A percentile compares a stretch with the other conserved stretches of the same genome.
Evolutionary conservation across 345 rosid species (phyloP).

Genomic region (Citrus medica): DNA sequence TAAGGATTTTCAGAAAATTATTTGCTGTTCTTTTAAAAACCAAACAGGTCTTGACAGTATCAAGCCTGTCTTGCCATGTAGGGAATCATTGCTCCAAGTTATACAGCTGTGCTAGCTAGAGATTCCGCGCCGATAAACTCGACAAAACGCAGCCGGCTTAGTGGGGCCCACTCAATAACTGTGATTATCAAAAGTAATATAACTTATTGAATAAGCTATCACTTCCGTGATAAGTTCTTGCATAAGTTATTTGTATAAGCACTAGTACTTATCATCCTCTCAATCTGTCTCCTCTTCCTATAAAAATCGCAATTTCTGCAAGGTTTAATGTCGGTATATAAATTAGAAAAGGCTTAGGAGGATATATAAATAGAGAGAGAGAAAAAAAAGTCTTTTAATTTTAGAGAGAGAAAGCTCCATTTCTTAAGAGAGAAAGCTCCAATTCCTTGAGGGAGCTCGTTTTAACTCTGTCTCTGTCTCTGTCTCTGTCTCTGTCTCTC

Average conservation of each 20-base stretch:
- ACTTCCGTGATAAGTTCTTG: accelerated
- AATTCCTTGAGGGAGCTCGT: slow-evolving; percentile 20
- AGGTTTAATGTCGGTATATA: slow-evolving; percentile 28
- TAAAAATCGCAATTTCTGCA: slow-evolving; percentile 43
- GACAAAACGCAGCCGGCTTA: slow-evolving; percentile 71
- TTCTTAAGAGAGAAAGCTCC: slow-evolving; percentile 1
- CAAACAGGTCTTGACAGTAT: too few relatives aligned
- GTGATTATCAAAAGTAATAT: accelerated
- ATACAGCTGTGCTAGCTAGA: slow-evolving; percentile 60
- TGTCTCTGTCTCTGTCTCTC: slow-evolving; percentile 1
- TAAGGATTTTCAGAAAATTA: too few relatives aligned
- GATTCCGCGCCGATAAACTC: slow-evolving; percentile 77
- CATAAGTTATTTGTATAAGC: slow-evolving; percentile 16
- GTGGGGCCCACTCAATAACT: slow-evolving; percentile 18
- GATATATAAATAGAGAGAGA: too few relatives aligned
- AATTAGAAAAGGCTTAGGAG: slow-evolving; percentile 17
- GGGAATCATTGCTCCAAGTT: slow-evolving; percentile 8
- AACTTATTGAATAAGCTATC: slow-evolving; percentile 8
- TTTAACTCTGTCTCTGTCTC: too few relatives aligned
- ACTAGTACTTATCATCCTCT: accelerated
- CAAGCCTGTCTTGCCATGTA: not conserved
- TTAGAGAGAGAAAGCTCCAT: not conserved
- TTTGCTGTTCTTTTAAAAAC: not conserved
- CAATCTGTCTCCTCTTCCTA: slow-evolving; percentile 48
- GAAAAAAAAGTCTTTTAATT: not conserved